Percentiles rank a stretch among this genome's conserved stretches.
These are phyloP conservation scores for Postia placenta DNA, from an alignment of 768 basidiomycete genomes.

Conservation along the genomic window DNA sequence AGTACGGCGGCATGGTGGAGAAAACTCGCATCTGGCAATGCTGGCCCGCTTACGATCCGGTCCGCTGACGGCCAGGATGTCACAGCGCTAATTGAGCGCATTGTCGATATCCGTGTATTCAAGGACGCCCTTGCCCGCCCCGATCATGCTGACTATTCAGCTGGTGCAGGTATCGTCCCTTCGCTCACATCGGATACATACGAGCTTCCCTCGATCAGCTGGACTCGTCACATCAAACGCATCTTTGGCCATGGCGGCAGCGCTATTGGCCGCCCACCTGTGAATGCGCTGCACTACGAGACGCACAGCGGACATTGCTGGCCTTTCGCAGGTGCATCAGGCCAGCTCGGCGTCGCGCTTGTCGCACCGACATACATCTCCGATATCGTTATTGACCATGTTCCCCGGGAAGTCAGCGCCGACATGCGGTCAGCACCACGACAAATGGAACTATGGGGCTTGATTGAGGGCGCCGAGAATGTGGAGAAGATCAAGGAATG, in stretches of 20 bases:
- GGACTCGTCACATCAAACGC: constrained; percentile 44
- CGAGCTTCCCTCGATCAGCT: constrained; percentile 50
- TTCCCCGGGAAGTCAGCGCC: constrained; percentile 73
- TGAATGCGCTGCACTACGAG: constrained; percentile 86
- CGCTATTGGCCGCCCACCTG: constrained; percentile 72
- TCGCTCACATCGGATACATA: constrained; percentile 78
- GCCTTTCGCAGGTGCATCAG: constrained; percentile 77
- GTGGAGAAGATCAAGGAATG: constrained; percentile 53
- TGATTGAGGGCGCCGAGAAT: constrained; percentile 78
- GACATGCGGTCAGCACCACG: constrained; percentile 79
- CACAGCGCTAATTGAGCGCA: constrained; percentile 59
- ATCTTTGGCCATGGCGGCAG: constrained; percentile 50
- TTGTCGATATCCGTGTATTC: constrained; percentile 75
- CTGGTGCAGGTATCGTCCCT: constrained; percentile 77
- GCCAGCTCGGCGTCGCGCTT: constrained; percentile 80
- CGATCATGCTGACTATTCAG: constrained; percentile 83
- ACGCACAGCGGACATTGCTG: constrained; percentile 83
- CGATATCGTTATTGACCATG: constrained; percentile 84
- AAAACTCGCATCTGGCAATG: constrained; percentile 43
- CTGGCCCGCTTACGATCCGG: constrained; percentile 48
- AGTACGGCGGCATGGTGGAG: constrained; percentile 63
- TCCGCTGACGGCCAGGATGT: constrained; percentile 71
- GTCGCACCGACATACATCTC: constrained; percentile 51
- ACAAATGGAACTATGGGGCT: constrained; percentile 87
- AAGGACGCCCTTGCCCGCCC: constrained; percentile 79